Base-by-base conservation (phyloP, 2,329 filamentous ascomycete species). In the Cladosporium sp. region DNA sequence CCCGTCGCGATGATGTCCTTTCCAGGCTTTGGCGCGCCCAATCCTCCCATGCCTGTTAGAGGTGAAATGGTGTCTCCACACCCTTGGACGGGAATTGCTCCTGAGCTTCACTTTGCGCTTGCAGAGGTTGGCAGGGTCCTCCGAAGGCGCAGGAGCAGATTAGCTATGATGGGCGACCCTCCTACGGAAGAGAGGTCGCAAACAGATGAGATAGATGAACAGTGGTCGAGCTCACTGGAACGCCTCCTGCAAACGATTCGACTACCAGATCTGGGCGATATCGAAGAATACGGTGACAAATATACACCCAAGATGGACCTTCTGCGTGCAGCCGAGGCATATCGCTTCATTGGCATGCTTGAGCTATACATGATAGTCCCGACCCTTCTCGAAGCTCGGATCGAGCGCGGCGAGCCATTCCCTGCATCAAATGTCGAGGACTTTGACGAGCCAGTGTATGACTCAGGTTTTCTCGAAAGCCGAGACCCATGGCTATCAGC, bases 321-420 rank as follows among this genome's bases (percentile, higher is more conserved):
- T 46, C 77, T 85, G 39, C 79, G 80, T 8, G 79, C 85, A 68
- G 84, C 84, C 1, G 82, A 85, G 68, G 80, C 82, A 1, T 85
- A 85, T 66, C 81, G 84, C 36, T 82, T 80, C 62, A 79, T 82
- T 2, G 84, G 83, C 0, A 77, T 86, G 4, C 75, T 86, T 54
- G 83, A 86, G 67, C 72, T 86, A 23, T 86, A 86, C 70, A 81
- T 82, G 26, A 80, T 82, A 32, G 86, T 85, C 64, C 84, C 84
- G 2, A 74, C 72, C 6, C 72, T 76, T 23, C 76, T 77, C 51
- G 32, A 63, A 23, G 49, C 49, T 2, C 32, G 60, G 1, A 63
- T 63, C 18, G 60, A 63, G 16, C 60, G 60, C 8, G 49, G 60
- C 25, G 60, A 63, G n/a, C 75, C 74, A 23, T 65, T 64, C 28